Conservation (phyloP, 495 filamentous ascomycete species). For the Rhypophila decipiens region DNA sequence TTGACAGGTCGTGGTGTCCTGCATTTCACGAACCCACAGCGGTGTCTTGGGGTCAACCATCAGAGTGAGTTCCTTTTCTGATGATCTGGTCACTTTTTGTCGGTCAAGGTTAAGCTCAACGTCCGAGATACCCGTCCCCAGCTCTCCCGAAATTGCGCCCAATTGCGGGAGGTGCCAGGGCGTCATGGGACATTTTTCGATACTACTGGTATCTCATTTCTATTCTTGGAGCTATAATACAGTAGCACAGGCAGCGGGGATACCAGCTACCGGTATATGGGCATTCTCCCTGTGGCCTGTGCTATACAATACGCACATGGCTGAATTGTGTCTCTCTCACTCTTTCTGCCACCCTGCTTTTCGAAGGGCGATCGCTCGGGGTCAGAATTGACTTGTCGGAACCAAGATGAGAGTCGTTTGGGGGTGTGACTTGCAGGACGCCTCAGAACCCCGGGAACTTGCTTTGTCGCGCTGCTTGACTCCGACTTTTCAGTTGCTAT, state of each 20-base stretch:
- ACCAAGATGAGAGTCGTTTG: constrained; percentile 11
- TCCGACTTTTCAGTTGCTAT: neutral
- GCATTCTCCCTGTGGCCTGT: too few relatives aligned
- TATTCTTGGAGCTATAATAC: neutral
- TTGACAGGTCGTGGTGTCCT: too few relatives aligned
- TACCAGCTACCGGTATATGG: neutral
- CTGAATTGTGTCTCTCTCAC: neutral
- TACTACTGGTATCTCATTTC: neutral
- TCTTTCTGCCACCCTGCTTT: neutral
- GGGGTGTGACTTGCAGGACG: constrained; percentile 7
- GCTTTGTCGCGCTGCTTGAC: neutral
- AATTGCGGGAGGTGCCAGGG: neutral
- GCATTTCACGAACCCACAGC: too few relatives aligned
- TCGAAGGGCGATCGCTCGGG: constrained; percentile 1
- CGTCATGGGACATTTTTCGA: neutral
- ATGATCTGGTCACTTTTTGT: too few relatives aligned
- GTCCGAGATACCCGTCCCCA: neutral
- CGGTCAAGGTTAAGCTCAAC: neutral
- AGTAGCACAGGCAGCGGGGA: neutral
- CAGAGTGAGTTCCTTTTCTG: too few relatives aligned
- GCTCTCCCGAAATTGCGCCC: neutral
- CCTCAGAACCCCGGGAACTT: constrained; percentile 1
- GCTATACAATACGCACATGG: too few relatives aligned
- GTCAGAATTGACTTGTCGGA: constrained; percentile 2
- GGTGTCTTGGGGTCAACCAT: too few relatives aligned